Conservation (phyloP, 2,329 filamentous ascomycete species). For the Arthrobotrys megalospora region DNA sequence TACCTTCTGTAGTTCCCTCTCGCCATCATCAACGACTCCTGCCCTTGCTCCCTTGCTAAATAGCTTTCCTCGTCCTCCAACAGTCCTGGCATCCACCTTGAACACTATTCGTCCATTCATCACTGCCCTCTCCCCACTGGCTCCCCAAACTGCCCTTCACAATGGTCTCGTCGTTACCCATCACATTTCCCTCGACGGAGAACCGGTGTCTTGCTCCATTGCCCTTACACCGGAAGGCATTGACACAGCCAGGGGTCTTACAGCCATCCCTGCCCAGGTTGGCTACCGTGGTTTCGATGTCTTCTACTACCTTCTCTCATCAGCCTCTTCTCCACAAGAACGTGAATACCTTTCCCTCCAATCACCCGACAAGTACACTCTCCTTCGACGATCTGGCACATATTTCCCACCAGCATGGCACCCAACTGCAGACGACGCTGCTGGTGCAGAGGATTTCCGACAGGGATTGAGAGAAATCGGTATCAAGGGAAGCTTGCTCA, state of each 20-base stretch:
- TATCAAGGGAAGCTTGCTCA: conserved; percentile 87
- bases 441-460: conserved; percentile 93
- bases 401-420: conserved; percentile 90
- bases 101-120: conserved; percentile 88
- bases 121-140: conserved; percentile 89
- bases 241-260: conserved; percentile 83
- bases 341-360: conserved; percentile 88
- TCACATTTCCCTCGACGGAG: conserved; percentile 78
- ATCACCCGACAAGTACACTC: conserved; percentile 80
- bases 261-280: conserved; percentile 82
- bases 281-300: conserved; percentile 96
- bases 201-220: conserved; percentile 80
- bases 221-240: conserved; percentile 89
- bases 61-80: conserved; percentile 83
- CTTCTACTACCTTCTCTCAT: conserved; percentile 95
- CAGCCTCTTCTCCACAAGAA: conserved; percentile 89
- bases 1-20: conserved; percentile 16
- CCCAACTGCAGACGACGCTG: conserved; percentile 91
- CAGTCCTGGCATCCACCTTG: conserved; percentile 81
- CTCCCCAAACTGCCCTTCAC: conserved; percentile 80
- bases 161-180: conserved; percentile 82
- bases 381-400: conserved; percentile 86
- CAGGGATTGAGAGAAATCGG: conserved; percentile 89
- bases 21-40: conserved; percentile 81
- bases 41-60: conserved; percentile 84